Evolutionary conservation across 768 basidiomycete species (phyloP), one percentile per base, ranked within the genome.

Genomic region (Fistulinella prunicolor): DNA sequence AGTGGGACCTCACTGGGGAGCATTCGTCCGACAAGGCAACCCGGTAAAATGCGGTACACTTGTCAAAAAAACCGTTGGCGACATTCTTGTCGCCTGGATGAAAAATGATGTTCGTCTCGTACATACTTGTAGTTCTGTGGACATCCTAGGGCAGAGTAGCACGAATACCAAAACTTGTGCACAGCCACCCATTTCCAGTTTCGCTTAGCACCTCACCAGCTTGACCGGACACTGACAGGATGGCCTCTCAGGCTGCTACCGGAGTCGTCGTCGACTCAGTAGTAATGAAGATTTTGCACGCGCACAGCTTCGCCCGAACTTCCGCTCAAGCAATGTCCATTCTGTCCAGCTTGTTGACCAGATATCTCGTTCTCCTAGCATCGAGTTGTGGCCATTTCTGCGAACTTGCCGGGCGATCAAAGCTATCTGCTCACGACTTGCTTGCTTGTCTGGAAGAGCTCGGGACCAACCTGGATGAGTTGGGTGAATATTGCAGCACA

Each of bases 251-350:
- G 51, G 62, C 65, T 47, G 77, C 77, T 22, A 70, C 80, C 1
- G 70, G 76, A 51, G 84, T 79, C 58, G 63, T 88, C 46, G 73
- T 89, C 50, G 86, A 89, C 68, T 74, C 83, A 3, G 80, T 78
- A 0, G 78, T 80, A 1, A 75, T 82, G 63, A 79, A 82, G 46
- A 85, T 86, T 16, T 75, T 91, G 14, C 88, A 91, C 54, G 84
- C 87, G 0, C 81, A 90, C 55, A 76, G 76, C 52, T 92, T 93
- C 68, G 81, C 85, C 30, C 78, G 86, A 42, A 78, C 89, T 0
- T 92, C 90, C 3, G 69, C 81, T 1, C 84, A 86, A 59, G 87
- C 90, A 3, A 74, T 82, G 9, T 68, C 78, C 21, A 78, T 85
- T 16, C 74, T 92, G 39, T 85, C 86, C 12, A 88, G 86, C 67